phyloP scores from a whole-genome alignment of 495 filamentous ascomycete species.

The Xeromyces bisporus region DNA sequence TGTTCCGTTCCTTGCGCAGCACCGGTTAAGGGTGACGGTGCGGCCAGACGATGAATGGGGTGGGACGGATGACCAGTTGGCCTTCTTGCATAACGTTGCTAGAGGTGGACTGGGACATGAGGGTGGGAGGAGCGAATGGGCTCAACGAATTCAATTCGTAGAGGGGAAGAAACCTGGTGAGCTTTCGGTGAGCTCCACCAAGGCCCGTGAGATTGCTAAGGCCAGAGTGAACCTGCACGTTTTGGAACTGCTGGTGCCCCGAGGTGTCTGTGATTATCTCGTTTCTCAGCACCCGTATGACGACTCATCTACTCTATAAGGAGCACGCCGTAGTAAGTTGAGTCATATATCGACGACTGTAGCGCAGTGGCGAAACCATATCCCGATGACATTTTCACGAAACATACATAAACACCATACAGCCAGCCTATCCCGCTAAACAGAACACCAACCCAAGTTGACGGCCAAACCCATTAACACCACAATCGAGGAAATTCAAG shows the following conservation, averaged over 20 bases:
- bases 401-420: no score
- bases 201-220: conserved; percentile 46
- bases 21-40: conserved; percentile 55
- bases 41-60: conserved; percentile 56
- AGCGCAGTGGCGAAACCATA: no score
- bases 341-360: no score
- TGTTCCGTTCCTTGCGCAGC: conserved; percentile 47
- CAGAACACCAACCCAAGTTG: no score
- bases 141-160: conserved; percentile 49
- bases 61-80: conserved; percentile 36
- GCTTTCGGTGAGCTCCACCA: conserved; percentile 59
- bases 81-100: conserved; percentile 36
- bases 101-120: conserved; percentile 33
- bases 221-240: conserved; percentile 28
- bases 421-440: no score
- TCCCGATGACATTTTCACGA: no score
- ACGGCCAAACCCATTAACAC: no score
- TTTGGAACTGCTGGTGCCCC: conserved; percentile 46
- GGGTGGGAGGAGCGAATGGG: conserved; percentile 53
- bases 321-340: no score
- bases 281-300: conserved; percentile 21
- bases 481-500: no score
- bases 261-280: conserved; percentile 43
- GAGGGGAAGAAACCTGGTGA: conserved; percentile 38
- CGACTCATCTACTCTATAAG: no score